Evolutionary conservation across 2,329 filamentous ascomycete genomes (phyloP).

Genomic region (Penicillium sp.): DNA sequence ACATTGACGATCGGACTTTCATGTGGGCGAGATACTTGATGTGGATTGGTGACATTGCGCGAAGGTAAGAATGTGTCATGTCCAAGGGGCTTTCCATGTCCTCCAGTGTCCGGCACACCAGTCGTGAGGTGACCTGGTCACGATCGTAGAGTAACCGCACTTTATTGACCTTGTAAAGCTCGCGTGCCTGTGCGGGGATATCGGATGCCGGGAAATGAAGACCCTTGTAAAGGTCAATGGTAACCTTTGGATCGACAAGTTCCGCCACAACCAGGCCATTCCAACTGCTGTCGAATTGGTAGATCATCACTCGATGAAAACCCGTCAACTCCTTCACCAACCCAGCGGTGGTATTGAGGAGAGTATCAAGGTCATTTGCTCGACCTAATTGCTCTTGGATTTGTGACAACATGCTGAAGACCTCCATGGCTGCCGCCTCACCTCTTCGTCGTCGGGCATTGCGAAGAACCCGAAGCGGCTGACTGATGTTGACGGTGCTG

Average conservation of each 20-base stretch:
- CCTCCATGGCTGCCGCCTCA: conserved; percentile 85
- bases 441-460: conserved; percentile 74
- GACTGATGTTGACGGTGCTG: conserved; percentile 74
- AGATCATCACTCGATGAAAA: conserved; percentile 91
- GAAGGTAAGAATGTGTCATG: conserved; percentile 79
- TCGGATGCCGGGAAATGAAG: conserved; percentile 83
- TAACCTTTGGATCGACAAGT: conserved; percentile 76
- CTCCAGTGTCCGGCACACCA: conserved; percentile 75
- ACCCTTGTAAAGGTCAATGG: conserved; percentile 82
- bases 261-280: conserved; percentile 89
- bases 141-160: conserved; percentile 85
- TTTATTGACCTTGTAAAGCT: conserved; percentile 89
- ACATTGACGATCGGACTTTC: conserved; percentile 93
- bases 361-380: conserved; percentile 68
- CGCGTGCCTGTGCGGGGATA: conserved; percentile 84
- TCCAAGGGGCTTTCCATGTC: conserved; percentile 70
- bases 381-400: conserved; percentile 76
- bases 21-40: conserved; percentile 86
- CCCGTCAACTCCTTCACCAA: conserved; percentile 88
- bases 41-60: conserved; percentile 82
- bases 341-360: conserved; percentile 79
- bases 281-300: conserved; percentile 81
- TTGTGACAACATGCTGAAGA: conserved; percentile 90
- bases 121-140: conserved; percentile 73
- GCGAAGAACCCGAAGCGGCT: conserved; percentile 73